Evolutionary conservation across 2,329 filamentous ascomycete species (phyloP).

Genomic region (Sporothrix mexicana): DNA sequence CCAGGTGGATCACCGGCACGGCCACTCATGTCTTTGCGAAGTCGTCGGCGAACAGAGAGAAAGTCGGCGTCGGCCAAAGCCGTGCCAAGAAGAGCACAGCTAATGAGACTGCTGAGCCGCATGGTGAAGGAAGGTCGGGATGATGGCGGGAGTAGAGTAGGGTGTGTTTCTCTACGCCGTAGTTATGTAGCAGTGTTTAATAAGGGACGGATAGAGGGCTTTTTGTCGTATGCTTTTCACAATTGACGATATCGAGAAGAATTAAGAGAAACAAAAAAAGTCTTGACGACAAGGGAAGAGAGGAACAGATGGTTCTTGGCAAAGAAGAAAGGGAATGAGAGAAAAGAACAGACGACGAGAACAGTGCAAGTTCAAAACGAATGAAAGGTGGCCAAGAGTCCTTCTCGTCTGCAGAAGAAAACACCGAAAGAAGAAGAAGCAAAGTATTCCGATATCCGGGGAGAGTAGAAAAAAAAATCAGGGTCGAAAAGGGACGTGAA

Average conservation of each 20-base stretch:
- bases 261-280: neutral
- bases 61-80: slow-evolving; percentile 38
- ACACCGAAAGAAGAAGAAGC: neutral
- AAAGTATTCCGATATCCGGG: neutral
- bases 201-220: neutral
- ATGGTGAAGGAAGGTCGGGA: slow-evolving; percentile 31
- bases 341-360: too few relatives aligned
- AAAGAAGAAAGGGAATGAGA: neutral
- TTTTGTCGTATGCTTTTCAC: neutral
- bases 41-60: slow-evolving; percentile 37
- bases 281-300: neutral
- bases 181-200: neutral
- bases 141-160: neutral
- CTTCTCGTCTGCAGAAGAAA: neutral
- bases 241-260: neutral
- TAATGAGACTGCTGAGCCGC: slow-evolving; percentile 33
- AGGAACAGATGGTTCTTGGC: neutral
- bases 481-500: neutral
- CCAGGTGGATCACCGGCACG: slow-evolving; percentile 30
- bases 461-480: neutral
- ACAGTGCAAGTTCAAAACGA: neutral
- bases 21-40: slow-evolving; percentile 40
- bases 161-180: neutral
- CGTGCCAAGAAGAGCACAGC: slow-evolving; percentile 34
- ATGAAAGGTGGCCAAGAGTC: neutral